Percentiles rank a stretch among this genome's conserved stretches.
Conservation (phyloP, 1,139 yeast species). For the Candida frijolesensis region DNA sequence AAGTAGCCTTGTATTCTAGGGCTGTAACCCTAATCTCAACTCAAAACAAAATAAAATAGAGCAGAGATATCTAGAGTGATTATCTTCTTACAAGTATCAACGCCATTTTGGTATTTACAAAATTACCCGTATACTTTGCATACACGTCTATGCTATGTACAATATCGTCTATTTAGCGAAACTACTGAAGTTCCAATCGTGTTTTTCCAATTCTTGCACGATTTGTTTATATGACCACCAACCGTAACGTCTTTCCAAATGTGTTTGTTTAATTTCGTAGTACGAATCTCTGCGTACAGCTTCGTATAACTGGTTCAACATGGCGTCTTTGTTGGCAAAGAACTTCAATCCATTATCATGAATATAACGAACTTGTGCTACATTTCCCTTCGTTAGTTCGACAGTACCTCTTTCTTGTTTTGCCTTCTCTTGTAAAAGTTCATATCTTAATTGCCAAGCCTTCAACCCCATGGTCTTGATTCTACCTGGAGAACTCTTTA, state of each 20-base stretch:
- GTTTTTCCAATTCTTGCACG: constrained; percentile 37
- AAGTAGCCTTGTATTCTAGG: background rate
- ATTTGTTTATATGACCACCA: constrained; percentile 45
- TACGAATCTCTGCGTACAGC: constrained; percentile 51
- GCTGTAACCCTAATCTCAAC: constrained; percentile 4
- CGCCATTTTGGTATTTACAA: constrained; percentile 6
- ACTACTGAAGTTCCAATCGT: constrained; percentile 35
- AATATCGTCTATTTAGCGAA: constrained; percentile 20
- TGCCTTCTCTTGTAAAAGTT: constrained; percentile 50
- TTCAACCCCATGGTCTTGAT: constrained; percentile 87
- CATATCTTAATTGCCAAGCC: constrained; percentile 88
- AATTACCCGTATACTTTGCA: background rate
- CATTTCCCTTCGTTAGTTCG: constrained; percentile 17
- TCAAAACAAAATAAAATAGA: background rate
- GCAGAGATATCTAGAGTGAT: background rate
- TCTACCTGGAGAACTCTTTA: constrained; percentile 86
- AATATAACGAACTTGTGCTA: constrained; percentile 50
- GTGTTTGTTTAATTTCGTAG: constrained; percentile 33
- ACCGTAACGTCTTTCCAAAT: constrained; percentile 28
- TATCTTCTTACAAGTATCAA: constrained; percentile 3
- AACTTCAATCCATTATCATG: constrained; percentile 52
- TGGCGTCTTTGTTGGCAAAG: constrained; percentile 63
- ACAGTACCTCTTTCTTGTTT: constrained; percentile 19
- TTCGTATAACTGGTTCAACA: constrained; percentile 56
- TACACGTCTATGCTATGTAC: constrained; percentile 9